These are phyloP conservation scores for Rhododendron williamsianum DNA, from an alignment of 148 eudicot genomes.

Conservation along the genomic window DNA sequence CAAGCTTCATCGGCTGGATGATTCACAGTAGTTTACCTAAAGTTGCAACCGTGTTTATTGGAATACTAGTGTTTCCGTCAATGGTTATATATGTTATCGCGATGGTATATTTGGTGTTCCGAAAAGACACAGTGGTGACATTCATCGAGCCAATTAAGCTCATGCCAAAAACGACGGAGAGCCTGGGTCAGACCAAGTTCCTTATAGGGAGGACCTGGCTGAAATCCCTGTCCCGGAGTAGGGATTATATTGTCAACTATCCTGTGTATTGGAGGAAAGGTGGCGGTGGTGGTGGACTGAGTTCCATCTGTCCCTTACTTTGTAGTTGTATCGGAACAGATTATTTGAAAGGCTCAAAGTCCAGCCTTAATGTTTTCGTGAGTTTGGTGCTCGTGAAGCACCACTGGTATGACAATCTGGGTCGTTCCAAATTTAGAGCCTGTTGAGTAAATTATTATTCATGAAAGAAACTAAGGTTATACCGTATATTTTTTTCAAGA, in stretches of 20 bases:
- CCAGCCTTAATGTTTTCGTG: too few relatives aligned
- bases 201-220: slow-evolving; percentile 48
- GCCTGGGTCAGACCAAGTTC: slow-evolving; percentile 17
- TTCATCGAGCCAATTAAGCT: slow-evolving; percentile 42
- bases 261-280: background rate
- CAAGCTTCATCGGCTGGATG: slow-evolving; percentile 71
- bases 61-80: slow-evolving; percentile 68
- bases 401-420: too few relatives aligned
- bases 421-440: too few relatives aligned
- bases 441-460: too few relatives aligned
- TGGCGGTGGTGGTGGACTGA: background rate
- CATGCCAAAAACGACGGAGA: background rate
- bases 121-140: slow-evolving; percentile 62
- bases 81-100: slow-evolving; percentile 58
- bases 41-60: slow-evolving; percentile 67
- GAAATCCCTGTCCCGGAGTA: slow-evolving; percentile 20
- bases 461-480: too few relatives aligned
- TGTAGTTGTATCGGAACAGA: background rate
- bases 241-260: background rate
- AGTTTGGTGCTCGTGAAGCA: too few relatives aligned
- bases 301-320: background rate
- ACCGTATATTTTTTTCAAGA: too few relatives aligned
- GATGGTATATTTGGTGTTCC: slow-evolving; percentile 61
- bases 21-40: slow-evolving; percentile 58
- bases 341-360: too few relatives aligned